phyloP scores from a whole-genome alignment of 331 rosid genomes.

The Prunus yedoensis region DNA sequence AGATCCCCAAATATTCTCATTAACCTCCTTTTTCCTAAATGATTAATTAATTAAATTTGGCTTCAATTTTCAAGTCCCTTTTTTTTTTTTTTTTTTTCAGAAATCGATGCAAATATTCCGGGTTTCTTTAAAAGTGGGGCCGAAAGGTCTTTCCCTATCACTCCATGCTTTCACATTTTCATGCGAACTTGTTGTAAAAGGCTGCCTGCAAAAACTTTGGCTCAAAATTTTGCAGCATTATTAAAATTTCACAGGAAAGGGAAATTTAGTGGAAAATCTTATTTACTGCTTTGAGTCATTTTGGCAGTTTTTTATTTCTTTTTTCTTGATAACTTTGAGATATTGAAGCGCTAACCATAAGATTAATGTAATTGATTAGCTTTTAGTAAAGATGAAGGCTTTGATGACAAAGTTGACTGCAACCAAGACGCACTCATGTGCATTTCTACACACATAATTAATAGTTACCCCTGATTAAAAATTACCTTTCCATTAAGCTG shows the following conservation, averaged over 20 bases:
- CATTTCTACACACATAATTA: not conserved
- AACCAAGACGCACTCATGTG: not conserved
- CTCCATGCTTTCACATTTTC: slow-evolving; percentile 19
- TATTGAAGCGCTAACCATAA: not conserved
- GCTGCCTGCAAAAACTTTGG: not conserved
- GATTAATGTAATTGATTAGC: not conserved
- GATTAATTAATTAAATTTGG: not conserved
- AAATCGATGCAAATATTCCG: slow-evolving; percentile 23
- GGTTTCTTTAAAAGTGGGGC: slow-evolving; percentile 29
- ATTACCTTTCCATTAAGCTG: not conserved
- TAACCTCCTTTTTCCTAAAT: not conserved
- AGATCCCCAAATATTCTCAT: slow-evolving; percentile 32
- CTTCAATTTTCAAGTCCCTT: not conserved
- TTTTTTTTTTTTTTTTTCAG: not conserved
- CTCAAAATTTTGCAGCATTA: not conserved
- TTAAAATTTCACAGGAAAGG: too few species aligned
- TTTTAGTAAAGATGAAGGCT: not conserved
- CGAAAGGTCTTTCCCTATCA: slow-evolving; percentile 22
- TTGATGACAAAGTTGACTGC: not conserved
- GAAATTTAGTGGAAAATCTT: too few species aligned
- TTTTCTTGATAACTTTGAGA: too few species aligned
- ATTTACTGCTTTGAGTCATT: too few species aligned
- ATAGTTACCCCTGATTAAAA: not conserved
- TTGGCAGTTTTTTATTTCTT: too few species aligned
- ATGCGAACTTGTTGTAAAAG: not conserved